phyloP scores from a whole-genome alignment of 768 basidiomycete genomes.

The Dictyophora rubrovolvata region DNA sequence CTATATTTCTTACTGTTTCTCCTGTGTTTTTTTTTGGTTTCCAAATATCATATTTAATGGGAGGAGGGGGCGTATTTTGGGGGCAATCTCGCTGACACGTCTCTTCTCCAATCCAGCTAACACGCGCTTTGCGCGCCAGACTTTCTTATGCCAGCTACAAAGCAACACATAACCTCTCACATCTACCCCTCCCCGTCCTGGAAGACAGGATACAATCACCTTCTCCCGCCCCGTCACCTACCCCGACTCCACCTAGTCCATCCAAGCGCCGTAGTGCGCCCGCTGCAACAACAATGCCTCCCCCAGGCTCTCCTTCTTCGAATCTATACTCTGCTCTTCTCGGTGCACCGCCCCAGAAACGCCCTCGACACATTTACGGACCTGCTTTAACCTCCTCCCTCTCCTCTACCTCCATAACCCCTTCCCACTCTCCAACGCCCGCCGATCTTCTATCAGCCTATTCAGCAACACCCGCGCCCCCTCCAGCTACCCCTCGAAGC shows the following conservation, averaged over 20 bases:
- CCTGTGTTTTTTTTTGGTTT: slow-evolving; percentile 10
- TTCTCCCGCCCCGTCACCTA: slow-evolving; percentile 10
- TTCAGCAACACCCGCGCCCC: background rate
- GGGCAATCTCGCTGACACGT: slow-evolving; percentile 14
- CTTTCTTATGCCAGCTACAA: slow-evolving; percentile 81
- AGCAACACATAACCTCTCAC: slow-evolving; percentile 61
- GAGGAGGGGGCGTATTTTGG: background rate
- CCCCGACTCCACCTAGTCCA: slow-evolving; percentile 17
- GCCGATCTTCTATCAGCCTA: slow-evolving; percentile 1
- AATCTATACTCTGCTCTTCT: slow-evolving; percentile 68
- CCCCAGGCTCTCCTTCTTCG: slow-evolving; percentile 33
- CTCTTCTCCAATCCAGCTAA: slow-evolving; percentile 41
- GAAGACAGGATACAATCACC: slow-evolving; percentile 29
- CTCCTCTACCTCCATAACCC: slow-evolving; percentile 10
- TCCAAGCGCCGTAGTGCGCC: slow-evolving; percentile 13
- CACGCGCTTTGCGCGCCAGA: slow-evolving; percentile 69
- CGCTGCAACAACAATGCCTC: slow-evolving; percentile 6
- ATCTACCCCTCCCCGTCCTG: slow-evolving; percentile 57
- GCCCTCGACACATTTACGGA: slow-evolving; percentile 28
- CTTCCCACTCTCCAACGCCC: slow-evolving; percentile 3
- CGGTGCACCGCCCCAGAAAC: slow-evolving; percentile 65
- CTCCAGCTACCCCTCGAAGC: background rate
- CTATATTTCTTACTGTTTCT: background rate
- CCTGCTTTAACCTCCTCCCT: slow-evolving; percentile 4
- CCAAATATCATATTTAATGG: background rate